Evolutionary conservation across 2,329 filamentous ascomycete genomes (phyloP), one percentile per base, ranked within the genome.

Genomic region (Nothophoma quercina): DNA sequence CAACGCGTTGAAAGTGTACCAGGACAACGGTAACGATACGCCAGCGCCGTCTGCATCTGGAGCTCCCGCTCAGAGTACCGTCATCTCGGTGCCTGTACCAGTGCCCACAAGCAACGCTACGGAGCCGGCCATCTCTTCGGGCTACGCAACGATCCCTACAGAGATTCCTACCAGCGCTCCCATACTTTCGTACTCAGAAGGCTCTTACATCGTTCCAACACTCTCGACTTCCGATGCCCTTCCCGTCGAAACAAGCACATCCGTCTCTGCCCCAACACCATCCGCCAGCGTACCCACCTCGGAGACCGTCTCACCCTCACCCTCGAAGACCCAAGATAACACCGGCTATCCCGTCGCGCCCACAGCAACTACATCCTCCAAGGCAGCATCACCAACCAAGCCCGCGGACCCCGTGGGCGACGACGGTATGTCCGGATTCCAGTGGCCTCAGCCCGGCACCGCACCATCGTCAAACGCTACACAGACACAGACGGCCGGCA

Each of bases 1-100:
- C 75, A 75, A 76, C 28, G 68, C 72, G 6, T 49, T 77, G 42
- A 76, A 74, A 57, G 72, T 77, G 0, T 77, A 75, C 58, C 59
- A 69, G 48, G 60, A 70, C 21, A 62, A 69, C n/a, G 64, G 63
- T 2, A 55, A 43, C 22, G 39, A 53, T 10, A 39, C 52, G 10
- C 51, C 48, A 2, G 25, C 30, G 21, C 58, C 64, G 18, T 48
- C 48, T 18, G 33, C 52, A 29, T 52, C 64, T 9, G 38, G 51
- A n/a, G 43, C 38, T 2, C 56, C 62, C 5, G 36, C 35, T 10
- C 38, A 53, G 21, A 65, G 60, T 38, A 60, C 51, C 10, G 50
- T 41, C 15, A 47, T 53, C 16, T 60, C 56, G 16, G 25, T 42
- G 3, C 49, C 61, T 8, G 43, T 55, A 4, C 51, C 58, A 21